Conservation (phyloP, 805 yeast species). For the Phaffomyces opuntiae region DNA sequence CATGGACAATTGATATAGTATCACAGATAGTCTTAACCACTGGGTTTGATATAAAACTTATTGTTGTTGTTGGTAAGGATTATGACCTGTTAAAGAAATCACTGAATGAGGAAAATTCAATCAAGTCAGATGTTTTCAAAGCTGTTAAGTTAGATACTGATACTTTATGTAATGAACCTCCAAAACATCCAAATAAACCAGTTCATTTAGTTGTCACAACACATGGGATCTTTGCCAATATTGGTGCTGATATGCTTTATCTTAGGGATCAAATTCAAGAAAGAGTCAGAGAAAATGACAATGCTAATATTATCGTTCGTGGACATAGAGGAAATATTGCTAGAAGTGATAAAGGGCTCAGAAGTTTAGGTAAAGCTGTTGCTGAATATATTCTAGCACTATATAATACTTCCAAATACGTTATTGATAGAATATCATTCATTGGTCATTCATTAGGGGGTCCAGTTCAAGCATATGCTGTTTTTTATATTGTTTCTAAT, state of each 20-base stretch:
- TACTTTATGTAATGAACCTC: slow-evolving; percentile 72
- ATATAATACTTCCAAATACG: slow-evolving; percentile 36
- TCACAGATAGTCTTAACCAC: slow-evolving; percentile 74
- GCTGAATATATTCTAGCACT: slow-evolving; percentile 53
- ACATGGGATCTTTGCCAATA: slow-evolving; percentile 89
- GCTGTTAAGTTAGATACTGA: slow-evolving; percentile 45
- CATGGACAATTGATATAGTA: slow-evolving; percentile 76
- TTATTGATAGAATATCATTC: slow-evolving; percentile 67
- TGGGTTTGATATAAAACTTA: slow-evolving; percentile 61
- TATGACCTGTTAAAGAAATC: slow-evolving; percentile 16
- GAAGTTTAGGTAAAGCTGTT: slow-evolving; percentile 72
- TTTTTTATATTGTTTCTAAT: slow-evolving; percentile 58
- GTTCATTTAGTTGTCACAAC: slow-evolving; percentile 80
- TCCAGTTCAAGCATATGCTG: slow-evolving; percentile 81
- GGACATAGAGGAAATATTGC: slow-evolving; percentile 83
- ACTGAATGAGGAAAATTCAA: background rate
- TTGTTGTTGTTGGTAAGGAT: slow-evolving; percentile 49
- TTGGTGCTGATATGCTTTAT: slow-evolving; percentile 84
- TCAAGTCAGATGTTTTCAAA: slow-evolving; percentile 4
- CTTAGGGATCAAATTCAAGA: slow-evolving; percentile 73
- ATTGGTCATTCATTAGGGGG: slow-evolving; percentile 95
- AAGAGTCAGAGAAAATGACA: slow-evolving; percentile 9
- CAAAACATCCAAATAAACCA: slow-evolving; percentile 42
- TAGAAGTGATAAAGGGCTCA: slow-evolving; percentile 83
- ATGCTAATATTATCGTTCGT: slow-evolving; percentile 59